phyloP scores from a whole-genome alignment of 2,329 filamentous ascomycete species.

The Fusarium anguioides region DNA sequence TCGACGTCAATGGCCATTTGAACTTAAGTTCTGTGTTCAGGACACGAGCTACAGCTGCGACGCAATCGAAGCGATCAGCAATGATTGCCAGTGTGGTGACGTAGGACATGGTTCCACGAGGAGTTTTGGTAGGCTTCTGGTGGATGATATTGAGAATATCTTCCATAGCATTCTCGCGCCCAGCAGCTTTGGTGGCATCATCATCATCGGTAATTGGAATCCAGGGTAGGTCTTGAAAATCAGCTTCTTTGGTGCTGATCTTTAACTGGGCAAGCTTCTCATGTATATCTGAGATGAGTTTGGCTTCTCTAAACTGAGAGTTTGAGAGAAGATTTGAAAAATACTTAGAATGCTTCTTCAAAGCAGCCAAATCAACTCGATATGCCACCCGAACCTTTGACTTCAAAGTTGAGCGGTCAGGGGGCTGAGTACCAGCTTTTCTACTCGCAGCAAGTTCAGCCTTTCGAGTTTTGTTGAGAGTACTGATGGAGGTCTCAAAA shows the following conservation, averaged over 20 bases:
- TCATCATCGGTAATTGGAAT: constrained; percentile 75
- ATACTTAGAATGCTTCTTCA: constrained; percentile 74
- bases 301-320: constrained; percentile 71
- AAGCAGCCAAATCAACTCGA: constrained; percentile 66
- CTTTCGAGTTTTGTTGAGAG: constrained; percentile 59
- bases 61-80: constrained; percentile 78
- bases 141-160: constrained; percentile 77
- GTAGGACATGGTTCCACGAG: constrained; percentile 65
- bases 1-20: constrained; percentile 64
- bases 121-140: constrained; percentile 56
- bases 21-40: constrained; percentile 62
- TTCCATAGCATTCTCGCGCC: constrained; percentile 70
- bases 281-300: constrained; percentile 63
- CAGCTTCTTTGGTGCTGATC: constrained; percentile 61
- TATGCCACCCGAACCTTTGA: constrained; percentile 61
- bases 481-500: constrained; percentile 68
- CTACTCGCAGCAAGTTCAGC: constrained; percentile 48
- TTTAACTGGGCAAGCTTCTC: constrained; percentile 60
- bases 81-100: constrained; percentile 75
- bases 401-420: constrained; percentile 49
- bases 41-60: constrained; percentile 64
- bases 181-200: constrained; percentile 69
- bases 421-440: constrained; percentile 44
- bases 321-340: constrained; percentile 75
- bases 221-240: constrained; percentile 66